Evolutionary conservation across 371 early-diverging fungal genomes (phyloP).

Genomic region (Chytridium lagenaria): DNA sequence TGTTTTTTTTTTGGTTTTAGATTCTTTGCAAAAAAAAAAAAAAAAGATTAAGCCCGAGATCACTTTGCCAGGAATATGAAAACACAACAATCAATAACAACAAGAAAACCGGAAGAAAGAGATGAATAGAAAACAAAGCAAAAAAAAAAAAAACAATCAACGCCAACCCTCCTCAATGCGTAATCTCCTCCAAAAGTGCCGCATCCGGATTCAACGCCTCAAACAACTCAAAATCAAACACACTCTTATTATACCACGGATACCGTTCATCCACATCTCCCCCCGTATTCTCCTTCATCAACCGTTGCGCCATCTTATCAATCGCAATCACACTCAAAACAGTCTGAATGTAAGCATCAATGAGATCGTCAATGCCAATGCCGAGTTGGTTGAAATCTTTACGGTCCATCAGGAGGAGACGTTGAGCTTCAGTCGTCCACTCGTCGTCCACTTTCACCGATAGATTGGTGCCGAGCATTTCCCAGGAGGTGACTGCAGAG

Average conservation of each 20-base stretch:
- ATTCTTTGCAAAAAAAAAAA: no score
- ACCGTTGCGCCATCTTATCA: conserved; percentile 80
- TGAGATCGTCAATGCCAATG: conserved; percentile 88
- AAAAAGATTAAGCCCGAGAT: no score
- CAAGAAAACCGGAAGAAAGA: no score
- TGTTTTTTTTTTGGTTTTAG: no score
- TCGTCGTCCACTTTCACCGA: conserved; percentile 74
- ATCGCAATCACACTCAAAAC: conserved; percentile 88
- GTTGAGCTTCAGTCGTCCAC: conserved; percentile 88
- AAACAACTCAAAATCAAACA: conserved; percentile 83
- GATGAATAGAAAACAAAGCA: no score
- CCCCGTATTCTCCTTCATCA: conserved; percentile 61
- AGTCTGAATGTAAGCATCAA: conserved; percentile 94
- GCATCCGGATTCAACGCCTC: conserved; percentile 86
- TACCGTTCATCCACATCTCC: conserved; percentile 27
- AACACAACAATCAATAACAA: no score
- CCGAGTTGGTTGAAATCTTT: conserved; percentile 93
- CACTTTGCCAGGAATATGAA: no score
- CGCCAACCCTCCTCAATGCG: no score
- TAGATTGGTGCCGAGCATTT: conserved; percentile 93
- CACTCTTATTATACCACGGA: conserved; percentile 45
- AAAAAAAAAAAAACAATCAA: no score
- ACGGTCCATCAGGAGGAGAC: conserved; percentile 88
- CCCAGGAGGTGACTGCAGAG: conserved; percentile 76
- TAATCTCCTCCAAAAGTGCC: conserved; percentile 77